Base-by-base conservation (phyloP, 2,329 filamentous ascomycete genomes). In the Epichloe amarillans region DNA sequence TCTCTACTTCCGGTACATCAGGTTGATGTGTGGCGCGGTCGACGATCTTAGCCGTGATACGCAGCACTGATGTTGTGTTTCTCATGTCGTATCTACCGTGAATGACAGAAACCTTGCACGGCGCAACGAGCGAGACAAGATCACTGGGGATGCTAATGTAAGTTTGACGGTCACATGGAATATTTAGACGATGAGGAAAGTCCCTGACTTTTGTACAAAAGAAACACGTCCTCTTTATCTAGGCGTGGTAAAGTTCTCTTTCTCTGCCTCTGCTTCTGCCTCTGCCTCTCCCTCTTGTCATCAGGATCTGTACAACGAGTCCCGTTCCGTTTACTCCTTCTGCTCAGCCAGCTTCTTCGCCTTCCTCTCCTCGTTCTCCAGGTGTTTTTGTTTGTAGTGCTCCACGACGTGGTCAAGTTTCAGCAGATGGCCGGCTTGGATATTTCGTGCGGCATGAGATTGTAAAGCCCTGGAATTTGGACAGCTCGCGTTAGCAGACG, bases 321-420 rank as follows among this genome's bases (percentile, higher is more conserved):
- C 64, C 47, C 52, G 10, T 36, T 2, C 46, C 46, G 54, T 56
- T 59, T 52, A 56, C 56, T 63, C 64, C 64, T 69, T 69, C 53
- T 66, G 63, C 44, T 52, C 55, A 14, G 68, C 69, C 57, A 78
- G 55, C 64, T 69, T 76, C 62, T 69, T 68, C 38, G 66, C 67
- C 66, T 80, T 80, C 56, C 72, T 69, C 58, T 74, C 76, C 64
- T 79, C 76, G 52, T 77, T 74, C 52, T 72, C 71, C 50, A 73
- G 59, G 56, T 80, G 72, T 65, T 75, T 65, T 62, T 75, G 69
- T 58, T 68, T 68, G 68, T 77, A 81, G 66, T 80, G 78, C 61
- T 74, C 76, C 15, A 78, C 70, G 30, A 80, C 69, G 57, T 76
- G 67, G 62, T 79, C 75, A 45, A 82, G 63, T 63, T 77, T 77